Evolutionary conservation across 139 green algal species (phyloP).

Genomic region (Chlamydomonas applanata): DNA sequence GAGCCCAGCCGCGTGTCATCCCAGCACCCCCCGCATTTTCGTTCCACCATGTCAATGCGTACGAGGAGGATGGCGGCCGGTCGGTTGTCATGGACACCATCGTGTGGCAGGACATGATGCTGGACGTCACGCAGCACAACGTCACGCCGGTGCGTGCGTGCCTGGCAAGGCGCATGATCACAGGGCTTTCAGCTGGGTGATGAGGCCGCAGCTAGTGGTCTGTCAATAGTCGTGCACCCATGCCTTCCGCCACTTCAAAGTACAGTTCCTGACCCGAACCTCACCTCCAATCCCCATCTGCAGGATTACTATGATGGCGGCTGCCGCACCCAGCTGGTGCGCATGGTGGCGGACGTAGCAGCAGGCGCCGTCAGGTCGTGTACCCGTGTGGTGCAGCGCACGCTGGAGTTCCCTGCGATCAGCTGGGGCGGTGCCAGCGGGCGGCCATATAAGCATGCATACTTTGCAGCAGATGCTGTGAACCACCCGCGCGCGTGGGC

Average conservation of each 20-base stretch:
- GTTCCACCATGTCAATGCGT: conserved; percentile 82
- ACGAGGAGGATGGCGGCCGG: conserved; percentile 32
- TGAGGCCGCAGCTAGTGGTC: no score
- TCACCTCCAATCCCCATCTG: not conserved
- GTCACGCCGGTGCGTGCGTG: conserved; percentile 13
- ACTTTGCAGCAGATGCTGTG: conserved; percentile 43
- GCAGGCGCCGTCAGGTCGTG: not conserved
- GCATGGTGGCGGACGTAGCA: conserved; percentile 47
- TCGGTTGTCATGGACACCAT: conserved; percentile 61
- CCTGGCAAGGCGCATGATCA: not conserved
- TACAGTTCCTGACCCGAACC: no score
- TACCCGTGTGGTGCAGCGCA: conserved; percentile 30
- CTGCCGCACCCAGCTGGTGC: conserved; percentile 39
- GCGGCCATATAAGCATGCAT: conserved; percentile 38
- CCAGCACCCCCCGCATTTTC: conserved; percentile 51
- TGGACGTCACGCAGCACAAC: conserved; percentile 43
- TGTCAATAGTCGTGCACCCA: no score
- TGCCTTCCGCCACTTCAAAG: no score
- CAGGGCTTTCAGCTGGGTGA: no score
- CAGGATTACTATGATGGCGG: conserved; percentile 19
- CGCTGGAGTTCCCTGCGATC: conserved; percentile 57
- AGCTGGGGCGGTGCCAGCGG: conserved; percentile 11
- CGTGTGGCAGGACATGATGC: conserved; percentile 49
- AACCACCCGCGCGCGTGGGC: conserved; percentile 39
- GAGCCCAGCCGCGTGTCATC: not conserved